Evolutionary conservation across 495 filamentous ascomycete species (phyloP), one percentile per base, ranked within the genome.

Genomic region (Glonium stellatum): DNA sequence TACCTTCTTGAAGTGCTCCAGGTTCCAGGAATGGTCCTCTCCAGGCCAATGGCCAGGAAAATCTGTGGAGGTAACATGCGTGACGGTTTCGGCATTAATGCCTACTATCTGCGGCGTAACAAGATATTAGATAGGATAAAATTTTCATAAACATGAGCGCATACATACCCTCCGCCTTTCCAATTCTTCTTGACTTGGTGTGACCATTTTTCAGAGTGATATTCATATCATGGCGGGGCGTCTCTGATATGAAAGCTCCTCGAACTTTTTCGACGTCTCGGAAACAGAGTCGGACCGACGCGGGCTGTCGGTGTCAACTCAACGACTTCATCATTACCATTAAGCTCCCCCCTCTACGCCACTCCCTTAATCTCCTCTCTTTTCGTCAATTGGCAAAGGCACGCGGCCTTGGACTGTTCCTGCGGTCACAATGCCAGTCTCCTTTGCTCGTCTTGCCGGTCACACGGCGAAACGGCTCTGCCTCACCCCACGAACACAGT

Each of bases 1-100:
- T 75, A 82, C 82, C 27, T 83, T 69, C 46, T 78, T 76, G 75
- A 97, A 95, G 41, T 82, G 77, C 1, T 88, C 78, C n/a, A 90
- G 74, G 63, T 86, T 80, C 92, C 92, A 99, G 41, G 80, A 76
- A 70, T 96, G 85, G 73, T 95, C 87, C 75, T 99, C 93, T 63
- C 88, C 89, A 1, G 90, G 88, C 75, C 84, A 96, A 73, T 95
- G 88, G 46, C 85, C 84, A 1, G 95, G 95, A 73, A 90, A 95
- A 70, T 97, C 92, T 62, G 84, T 95, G 27, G 88, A 88, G 67
- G 88, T 78, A 69, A 92, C 85, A 73, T 97, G 84, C 61, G 87
- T 89, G 65, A 97, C 85, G 23, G 87, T 96, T 72, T 97, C 92
- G 49, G 82, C 75, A 73, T 92, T 87, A 76, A 97, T 84, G 63